Conservation (phyloP, 2,329 filamentous ascomycete genomes). For the Phyllosticta citriasiana region DNA sequence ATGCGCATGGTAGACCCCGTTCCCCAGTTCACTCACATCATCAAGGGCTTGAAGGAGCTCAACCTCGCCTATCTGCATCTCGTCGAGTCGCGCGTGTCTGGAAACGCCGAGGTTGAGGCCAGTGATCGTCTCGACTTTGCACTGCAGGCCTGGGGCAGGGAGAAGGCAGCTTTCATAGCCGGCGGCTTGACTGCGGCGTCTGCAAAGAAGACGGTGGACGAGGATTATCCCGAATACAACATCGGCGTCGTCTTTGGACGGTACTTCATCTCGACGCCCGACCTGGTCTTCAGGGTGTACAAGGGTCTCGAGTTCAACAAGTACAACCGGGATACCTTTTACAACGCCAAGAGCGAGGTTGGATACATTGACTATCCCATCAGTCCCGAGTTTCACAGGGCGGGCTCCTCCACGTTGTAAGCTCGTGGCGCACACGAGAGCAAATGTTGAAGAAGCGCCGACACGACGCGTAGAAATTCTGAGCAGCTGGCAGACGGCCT, state of each 20-base stretch:
- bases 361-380: conserved; percentile 36
- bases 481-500: no score
- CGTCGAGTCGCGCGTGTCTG: conserved; percentile 44
- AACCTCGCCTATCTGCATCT: conserved; percentile 53
- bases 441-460: not conserved
- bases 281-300: conserved; percentile 37
- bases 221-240: conserved; percentile 34
- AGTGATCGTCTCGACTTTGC: conserved; percentile 18
- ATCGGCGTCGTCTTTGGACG: conserved; percentile 39
- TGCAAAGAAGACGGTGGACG: conserved; percentile 26
- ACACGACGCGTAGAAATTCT: no score
- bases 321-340: conserved; percentile 39
- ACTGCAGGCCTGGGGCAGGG: conserved; percentile 17
- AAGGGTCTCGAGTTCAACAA: conserved; percentile 33
- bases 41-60: conserved; percentile 40
- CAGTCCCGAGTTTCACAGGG: conserved; percentile 18
- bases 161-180: conserved; percentile 28
- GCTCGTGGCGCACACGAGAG: not conserved
- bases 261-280: conserved; percentile 40
- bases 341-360: conserved; percentile 24
- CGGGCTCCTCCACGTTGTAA: not conserved
- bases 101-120: conserved; percentile 26
- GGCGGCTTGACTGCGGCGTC: conserved; percentile 33
- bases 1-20: conserved; percentile 55
- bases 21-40: conserved; percentile 53